These are phyloP conservation scores for Xylaria curta DNA, from an alignment of 495 filamentous ascomycete species.

Conservation along the genomic window DNA sequence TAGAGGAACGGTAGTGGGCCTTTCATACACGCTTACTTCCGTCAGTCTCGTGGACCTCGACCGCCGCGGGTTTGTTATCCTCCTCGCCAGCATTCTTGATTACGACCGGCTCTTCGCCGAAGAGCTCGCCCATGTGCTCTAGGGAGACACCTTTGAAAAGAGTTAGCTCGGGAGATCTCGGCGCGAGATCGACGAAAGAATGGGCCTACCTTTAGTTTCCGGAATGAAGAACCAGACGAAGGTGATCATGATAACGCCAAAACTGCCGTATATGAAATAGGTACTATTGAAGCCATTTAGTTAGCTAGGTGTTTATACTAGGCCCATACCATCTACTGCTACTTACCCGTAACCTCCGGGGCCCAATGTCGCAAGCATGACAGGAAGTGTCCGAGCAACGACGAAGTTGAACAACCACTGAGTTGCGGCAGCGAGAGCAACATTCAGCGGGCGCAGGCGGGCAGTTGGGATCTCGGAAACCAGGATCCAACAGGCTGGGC, in stretches of 20 bases:
- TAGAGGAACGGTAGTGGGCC: neutral
- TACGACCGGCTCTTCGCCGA: constrained; percentile 19
- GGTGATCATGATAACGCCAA: constrained; percentile 70
- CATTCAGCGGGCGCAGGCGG: constrained; percentile 72
- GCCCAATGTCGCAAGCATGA: constrained; percentile 70
- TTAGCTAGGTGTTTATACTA: constrained; percentile 19
- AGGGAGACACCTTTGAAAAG: constrained; percentile 36
- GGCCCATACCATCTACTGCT: neutral
- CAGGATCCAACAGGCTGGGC: constrained; percentile 80
- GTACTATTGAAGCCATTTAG: constrained; percentile 42
- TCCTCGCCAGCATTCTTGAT: constrained; percentile 5
- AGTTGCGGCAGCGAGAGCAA: constrained; percentile 71
- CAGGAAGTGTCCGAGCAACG: constrained; percentile 65
- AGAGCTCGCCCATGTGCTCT: constrained; percentile 30
- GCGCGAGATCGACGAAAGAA: constrained; percentile 44
- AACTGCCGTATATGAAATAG: constrained; percentile 62
- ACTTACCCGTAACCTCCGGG: constrained; percentile 61
- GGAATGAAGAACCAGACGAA: constrained; percentile 77
- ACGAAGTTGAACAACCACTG: constrained; percentile 78
- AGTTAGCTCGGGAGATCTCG: constrained; percentile 36
- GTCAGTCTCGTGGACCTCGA: constrained; percentile 10
- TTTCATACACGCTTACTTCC: constrained; percentile 20
- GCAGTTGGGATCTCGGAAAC: constrained; percentile 77
- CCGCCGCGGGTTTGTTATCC: constrained; percentile 12
- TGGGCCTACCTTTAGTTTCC: constrained; percentile 69